Percentiles rank a stretch among this genome's conserved stretches.
Evolutionary conservation across 2,329 filamentous ascomycete species (phyloP).

Genomic region (Fusarium equiseti): DNA sequence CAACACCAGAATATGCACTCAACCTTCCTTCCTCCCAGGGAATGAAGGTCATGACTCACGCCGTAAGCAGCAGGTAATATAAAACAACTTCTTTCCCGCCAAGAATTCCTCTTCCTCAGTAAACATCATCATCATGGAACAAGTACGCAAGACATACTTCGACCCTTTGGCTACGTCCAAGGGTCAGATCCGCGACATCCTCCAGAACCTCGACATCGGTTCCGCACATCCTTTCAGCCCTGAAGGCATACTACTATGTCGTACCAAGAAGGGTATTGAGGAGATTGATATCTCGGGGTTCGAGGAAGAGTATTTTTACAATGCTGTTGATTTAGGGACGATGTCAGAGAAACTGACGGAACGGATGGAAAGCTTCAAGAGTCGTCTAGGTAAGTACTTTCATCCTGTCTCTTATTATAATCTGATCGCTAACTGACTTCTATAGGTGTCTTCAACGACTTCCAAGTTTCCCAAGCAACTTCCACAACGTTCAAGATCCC

Average conservation of each 20-base stretch:
- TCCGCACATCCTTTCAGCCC: constrained; percentile 27
- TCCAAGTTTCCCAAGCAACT: constrained; percentile 22
- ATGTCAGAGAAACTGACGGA: constrained; percentile 1
- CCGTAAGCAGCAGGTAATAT: neutral
- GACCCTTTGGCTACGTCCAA: constrained; percentile 26
- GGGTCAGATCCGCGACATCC: constrained; percentile 10
- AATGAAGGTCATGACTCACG: neutral
- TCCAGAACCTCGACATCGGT: neutral
- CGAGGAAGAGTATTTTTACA: constrained; percentile 14
- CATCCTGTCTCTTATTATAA: neutral
- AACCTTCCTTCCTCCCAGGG: neutral
- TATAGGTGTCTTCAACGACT: constrained; percentile 7
- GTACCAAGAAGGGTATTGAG: constrained; percentile 2
- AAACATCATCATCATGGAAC: constrained; percentile 16
- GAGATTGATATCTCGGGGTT: constrained; percentile 19
- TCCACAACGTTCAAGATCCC: constrained; percentile 13
- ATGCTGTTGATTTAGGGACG: constrained; percentile 6
- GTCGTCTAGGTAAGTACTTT: neutral
- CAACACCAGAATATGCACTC: neutral
- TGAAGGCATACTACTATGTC: constrained; percentile 19
- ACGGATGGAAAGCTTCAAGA: constrained; percentile 8
- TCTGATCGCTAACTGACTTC: accelerated
- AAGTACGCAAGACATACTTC: constrained; percentile 27
- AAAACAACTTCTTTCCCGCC: neutral
- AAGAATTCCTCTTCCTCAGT: neutral